Evolutionary conservation across 2,329 filamentous ascomycete species (phyloP).

Genomic region (Peltaster fructicola): DNA sequence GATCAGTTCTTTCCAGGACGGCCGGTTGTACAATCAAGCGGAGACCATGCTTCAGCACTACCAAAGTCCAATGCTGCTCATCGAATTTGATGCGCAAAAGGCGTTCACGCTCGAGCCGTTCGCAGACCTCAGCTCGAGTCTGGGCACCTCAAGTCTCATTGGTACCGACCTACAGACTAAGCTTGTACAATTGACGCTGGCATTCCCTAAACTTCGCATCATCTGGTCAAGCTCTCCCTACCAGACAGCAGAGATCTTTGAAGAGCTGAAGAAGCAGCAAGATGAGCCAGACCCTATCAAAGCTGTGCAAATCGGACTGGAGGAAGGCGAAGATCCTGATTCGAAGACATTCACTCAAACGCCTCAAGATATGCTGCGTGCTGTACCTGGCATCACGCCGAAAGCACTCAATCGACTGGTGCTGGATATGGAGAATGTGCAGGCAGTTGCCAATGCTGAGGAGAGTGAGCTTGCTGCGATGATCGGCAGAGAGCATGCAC

Average conservation of each 20-base stretch:
- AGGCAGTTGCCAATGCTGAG: conserved; percentile 75
- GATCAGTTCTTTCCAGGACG: conserved; percentile 80
- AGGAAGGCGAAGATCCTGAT: conserved; percentile 35
- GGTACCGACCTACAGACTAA: conserved; percentile 76
- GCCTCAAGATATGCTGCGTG: conserved; percentile 77
- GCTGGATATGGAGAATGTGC: conserved; percentile 55
- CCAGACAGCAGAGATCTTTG: conserved; percentile 94
- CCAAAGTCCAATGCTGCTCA: conserved; percentile 73
- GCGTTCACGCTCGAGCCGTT: conserved; percentile 70
- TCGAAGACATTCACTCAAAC: conserved; percentile 61
- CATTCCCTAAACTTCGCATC: conserved; percentile 75
- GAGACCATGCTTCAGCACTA: conserved; percentile 94
- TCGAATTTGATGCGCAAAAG: conserved; percentile 95
- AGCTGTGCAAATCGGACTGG: conserved; percentile 68
- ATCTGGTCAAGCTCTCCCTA: conserved; percentile 91
- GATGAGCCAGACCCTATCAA: conserved; percentile 78
- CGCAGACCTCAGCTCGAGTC: conserved; percentile 37
- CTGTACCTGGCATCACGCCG: conserved; percentile 67
- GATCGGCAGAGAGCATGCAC: conserved; percentile 60
- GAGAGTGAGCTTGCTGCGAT: conserved; percentile 52
- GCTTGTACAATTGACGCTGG: conserved; percentile 77
- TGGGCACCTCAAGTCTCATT: conserved; percentile 41
- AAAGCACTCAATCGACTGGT: conserved; percentile 60
- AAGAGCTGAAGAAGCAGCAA: conserved; percentile 76
- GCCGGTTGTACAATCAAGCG: conserved; percentile 76